Conservation (phyloP, 257 asterid species). For the Penstemon newberryi region DNA sequence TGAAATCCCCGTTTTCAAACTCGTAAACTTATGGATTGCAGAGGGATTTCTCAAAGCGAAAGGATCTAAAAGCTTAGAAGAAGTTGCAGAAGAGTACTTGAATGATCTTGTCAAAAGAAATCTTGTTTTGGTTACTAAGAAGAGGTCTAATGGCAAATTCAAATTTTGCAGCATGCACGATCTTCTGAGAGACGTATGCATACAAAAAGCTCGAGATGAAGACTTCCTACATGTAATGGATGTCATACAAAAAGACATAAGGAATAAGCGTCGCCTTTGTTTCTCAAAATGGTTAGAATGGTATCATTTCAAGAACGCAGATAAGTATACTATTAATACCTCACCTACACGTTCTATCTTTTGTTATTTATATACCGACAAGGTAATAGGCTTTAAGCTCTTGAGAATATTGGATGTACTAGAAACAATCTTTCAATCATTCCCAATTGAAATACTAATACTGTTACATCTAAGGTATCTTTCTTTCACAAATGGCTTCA, state of each 20-base stretch:
- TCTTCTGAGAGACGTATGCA: slow-evolving; percentile 16
- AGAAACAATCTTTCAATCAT: not conserved
- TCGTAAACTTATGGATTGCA: slow-evolving; percentile 25
- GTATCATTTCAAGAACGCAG: not conserved
- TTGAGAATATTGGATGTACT: slow-evolving; percentile 2
- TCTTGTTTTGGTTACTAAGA: slow-evolving; percentile 23
- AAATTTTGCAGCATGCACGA: slow-evolving; percentile 33
- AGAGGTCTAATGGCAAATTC: slow-evolving; percentile 16
- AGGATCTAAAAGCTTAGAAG: not conserved
- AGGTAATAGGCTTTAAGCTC: not conserved
- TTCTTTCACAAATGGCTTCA: not conserved
- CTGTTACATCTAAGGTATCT: slow-evolving; percentile 18
- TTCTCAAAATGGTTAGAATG: too few species aligned
- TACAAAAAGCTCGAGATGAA: not conserved
- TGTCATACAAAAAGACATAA: not conserved
- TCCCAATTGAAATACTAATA: not conserved
- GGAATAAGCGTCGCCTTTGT: slow-evolving; percentile 4
- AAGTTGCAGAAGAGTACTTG: slow-evolving; percentile 11
- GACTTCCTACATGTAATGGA: not conserved
- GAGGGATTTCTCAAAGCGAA: slow-evolving; percentile 30
- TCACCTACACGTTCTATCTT: not conserved
- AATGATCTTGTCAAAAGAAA: slow-evolving; percentile 32
- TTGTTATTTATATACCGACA: not conserved
- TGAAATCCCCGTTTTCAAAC: slow-evolving; percentile 24
- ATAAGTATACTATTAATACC: not conserved